phyloP scores from a whole-genome alignment of 345 rosid genomes.

The Erucastrum elatum region DNA sequence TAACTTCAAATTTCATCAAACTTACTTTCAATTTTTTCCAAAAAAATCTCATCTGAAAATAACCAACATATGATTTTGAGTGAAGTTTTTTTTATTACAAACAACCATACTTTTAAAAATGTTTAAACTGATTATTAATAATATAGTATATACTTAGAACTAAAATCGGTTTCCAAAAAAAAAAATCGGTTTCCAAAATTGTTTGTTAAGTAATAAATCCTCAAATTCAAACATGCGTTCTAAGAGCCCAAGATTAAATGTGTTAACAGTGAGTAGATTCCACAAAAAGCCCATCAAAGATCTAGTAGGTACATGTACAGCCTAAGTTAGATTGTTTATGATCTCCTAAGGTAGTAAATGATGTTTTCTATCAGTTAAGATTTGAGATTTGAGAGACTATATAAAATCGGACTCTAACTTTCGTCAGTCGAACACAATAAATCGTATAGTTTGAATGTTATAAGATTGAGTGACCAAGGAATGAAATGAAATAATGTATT shows the following conservation, averaged over 20 bases:
- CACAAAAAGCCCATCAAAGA: background rate
- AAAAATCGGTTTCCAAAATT: too few species aligned
- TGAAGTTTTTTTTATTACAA: too few species aligned
- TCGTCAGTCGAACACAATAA: background rate
- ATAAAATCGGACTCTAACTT: background rate
- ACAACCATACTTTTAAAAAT: too few species aligned
- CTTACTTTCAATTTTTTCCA: too few species aligned
- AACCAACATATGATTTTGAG: too few species aligned
- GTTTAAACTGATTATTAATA: too few species aligned
- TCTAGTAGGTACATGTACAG: background rate
- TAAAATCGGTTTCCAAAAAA: too few species aligned
- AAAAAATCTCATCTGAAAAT: too few species aligned
- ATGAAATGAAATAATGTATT: too few species aligned
- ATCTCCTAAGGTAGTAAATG: background rate
- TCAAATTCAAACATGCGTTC: background rate
- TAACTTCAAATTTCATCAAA: too few species aligned
- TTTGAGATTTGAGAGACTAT: background rate
- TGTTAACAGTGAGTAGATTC: background rate
- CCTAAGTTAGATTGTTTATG: background rate
- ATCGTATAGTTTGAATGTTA: background rate
- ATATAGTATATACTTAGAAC: too few species aligned
- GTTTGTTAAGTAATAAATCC: too few species aligned
- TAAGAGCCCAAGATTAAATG: background rate
- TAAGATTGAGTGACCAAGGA: background rate
- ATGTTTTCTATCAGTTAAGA: background rate